Evolutionary conservation across 345 rosid species (phyloP).

Genomic region (Linum usitatissimum): DNA sequence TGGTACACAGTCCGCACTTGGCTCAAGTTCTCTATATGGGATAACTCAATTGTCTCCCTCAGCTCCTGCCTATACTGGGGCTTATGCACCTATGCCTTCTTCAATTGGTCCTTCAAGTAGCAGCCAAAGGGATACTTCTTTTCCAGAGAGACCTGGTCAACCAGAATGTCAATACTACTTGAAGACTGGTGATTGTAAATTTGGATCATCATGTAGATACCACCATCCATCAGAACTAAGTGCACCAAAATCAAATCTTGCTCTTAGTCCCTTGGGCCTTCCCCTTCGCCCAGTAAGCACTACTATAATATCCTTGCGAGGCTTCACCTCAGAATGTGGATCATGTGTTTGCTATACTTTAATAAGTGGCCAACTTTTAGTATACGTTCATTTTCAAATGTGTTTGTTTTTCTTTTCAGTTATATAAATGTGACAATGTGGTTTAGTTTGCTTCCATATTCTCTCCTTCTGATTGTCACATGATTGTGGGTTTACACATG

Average conservation of each 20-base stretch:
- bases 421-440: not conserved
- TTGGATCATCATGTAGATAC: slow-evolving; percentile 72
- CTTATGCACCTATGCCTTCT: slow-evolving; percentile 40
- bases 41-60: slow-evolving; percentile 50
- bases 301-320: slow-evolving; percentile 8
- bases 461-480: not conserved
- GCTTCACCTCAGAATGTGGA: not conserved
- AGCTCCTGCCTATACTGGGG: slow-evolving; percentile 46
- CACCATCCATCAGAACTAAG: slow-evolving; percentile 70
- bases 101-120: slow-evolving; percentile 43
- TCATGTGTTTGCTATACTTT: not conserved
- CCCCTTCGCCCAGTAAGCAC: slow-evolving; percentile 76
- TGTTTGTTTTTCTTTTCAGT: not conserved
- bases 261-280: slow-evolving; percentile 60
- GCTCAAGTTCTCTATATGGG: slow-evolving; percentile 53
- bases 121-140: slow-evolving; percentile 43
- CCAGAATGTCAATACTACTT: slow-evolving; percentile 79
- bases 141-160: slow-evolving; percentile 84
- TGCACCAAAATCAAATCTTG: slow-evolving; percentile 32
- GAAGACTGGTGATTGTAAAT: slow-evolving; percentile 87
- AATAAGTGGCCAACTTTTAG: not conserved
- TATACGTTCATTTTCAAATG: not conserved
- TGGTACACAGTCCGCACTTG: slow-evolving; percentile 41
- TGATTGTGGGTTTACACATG: too few relatives aligned
- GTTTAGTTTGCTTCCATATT: not conserved